phyloP scores from a whole-genome alignment of 2,329 filamentous ascomycete genomes.

The Fusarium coffeatum region DNA sequence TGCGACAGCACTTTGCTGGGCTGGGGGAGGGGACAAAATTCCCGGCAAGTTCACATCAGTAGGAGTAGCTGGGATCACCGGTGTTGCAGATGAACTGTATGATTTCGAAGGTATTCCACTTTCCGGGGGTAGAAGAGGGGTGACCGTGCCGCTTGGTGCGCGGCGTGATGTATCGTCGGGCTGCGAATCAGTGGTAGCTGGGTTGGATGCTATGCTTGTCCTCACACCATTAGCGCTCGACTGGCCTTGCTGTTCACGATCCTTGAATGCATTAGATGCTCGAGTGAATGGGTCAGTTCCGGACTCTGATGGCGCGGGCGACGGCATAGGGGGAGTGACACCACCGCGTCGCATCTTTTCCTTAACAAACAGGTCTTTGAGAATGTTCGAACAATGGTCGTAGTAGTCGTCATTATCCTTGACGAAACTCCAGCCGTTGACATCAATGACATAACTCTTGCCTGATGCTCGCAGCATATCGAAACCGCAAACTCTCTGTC shows the following conservation, averaged over 20 bases:
- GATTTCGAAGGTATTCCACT: constrained; percentile 49
- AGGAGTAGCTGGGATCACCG: constrained; percentile 51
- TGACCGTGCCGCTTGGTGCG: constrained; percentile 46
- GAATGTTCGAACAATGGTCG: constrained; percentile 85
- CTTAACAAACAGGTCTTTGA: constrained; percentile 87
- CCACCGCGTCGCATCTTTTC: constrained; percentile 76
- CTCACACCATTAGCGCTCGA: constrained; percentile 43
- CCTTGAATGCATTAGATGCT: constrained; percentile 51
- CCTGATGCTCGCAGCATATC: constrained; percentile 89
- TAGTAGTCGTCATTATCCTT: constrained; percentile 99
- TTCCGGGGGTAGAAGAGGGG: constrained; percentile 49
- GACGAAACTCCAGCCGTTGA: constrained; percentile 99
- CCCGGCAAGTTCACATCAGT: constrained; percentile 47
- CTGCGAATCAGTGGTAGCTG: constrained; percentile 42
- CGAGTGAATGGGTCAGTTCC: constrained; percentile 58
- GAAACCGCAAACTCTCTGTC: constrained; percentile 95
- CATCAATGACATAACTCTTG: constrained; percentile 96
- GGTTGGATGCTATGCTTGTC: constrained; percentile 43
- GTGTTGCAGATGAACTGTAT: constrained; percentile 53
- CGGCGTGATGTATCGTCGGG: constrained; percentile 41
- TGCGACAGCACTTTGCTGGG: constrained; percentile 49
- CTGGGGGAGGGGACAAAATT: constrained; percentile 48
- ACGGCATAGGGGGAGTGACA: constrained; percentile 67
- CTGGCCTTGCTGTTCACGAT: constrained; percentile 51
- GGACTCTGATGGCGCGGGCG: constrained; percentile 60